These are phyloP conservation scores for Aspergillus eucalypticola DNA, from an alignment of 2,329 filamentous ascomycete species.

Conservation along the genomic window DNA sequence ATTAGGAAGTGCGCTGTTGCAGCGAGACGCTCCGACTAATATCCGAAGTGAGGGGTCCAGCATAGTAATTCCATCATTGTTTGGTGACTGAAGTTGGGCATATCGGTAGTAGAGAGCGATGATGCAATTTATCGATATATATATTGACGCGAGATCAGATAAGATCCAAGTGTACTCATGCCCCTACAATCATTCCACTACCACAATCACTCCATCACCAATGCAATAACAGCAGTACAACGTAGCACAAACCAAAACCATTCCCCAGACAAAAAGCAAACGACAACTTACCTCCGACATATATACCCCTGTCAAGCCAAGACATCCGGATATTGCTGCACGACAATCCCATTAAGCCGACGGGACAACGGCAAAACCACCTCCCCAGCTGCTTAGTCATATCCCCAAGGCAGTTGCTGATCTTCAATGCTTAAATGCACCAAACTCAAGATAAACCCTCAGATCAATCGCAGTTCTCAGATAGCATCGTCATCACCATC, in stretches of 20 bases:
- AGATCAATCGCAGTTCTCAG: neutral
- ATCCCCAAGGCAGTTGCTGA: neutral
- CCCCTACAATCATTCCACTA: too few relatives aligned
- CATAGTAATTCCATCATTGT: too few relatives aligned
- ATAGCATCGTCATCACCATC: slow-evolving; percentile 2
- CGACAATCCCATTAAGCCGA: slow-evolving; percentile 1
- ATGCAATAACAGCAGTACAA: too few relatives aligned
- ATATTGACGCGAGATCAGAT: neutral
- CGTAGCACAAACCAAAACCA: neutral
- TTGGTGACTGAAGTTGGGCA: too few relatives aligned
- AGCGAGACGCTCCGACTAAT: too few relatives aligned
- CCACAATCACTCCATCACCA: neutral
- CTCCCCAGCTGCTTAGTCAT: neutral
- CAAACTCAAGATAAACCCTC: neutral
- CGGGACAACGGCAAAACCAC: slow-evolving; percentile 1
- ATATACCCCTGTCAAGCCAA: neutral
- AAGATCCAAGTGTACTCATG: neutral
- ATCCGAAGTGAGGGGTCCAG: too few relatives aligned
- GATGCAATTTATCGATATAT: neutral
- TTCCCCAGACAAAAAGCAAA: neutral
- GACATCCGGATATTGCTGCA: neutral
- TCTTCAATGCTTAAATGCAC: neutral
- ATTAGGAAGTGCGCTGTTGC: too few relatives aligned
- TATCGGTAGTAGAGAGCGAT: too few relatives aligned
- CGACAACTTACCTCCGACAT: neutral